These are phyloP conservation scores for Cystofilobasidium bisporidii DNA, from an alignment of 768 basidiomycete genomes.

Conservation along the genomic window DNA sequence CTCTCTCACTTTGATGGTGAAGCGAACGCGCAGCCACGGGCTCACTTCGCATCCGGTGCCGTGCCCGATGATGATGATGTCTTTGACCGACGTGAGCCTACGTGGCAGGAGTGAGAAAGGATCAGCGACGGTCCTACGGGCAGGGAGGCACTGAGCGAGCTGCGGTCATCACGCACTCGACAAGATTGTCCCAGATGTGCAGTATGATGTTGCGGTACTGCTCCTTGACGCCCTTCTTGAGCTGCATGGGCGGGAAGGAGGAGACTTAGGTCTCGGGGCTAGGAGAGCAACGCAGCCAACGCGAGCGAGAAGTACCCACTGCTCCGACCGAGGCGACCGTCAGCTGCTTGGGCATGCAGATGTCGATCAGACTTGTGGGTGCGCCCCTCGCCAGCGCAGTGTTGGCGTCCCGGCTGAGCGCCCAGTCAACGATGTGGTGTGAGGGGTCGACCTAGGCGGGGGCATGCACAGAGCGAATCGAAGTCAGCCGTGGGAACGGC, in stretches of 20 bases:
- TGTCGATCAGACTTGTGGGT: conserved; percentile 68
- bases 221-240: conserved; percentile 28
- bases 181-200: conserved; percentile 94
- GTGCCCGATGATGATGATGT: conserved; percentile 75
- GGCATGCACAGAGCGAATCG: too few species aligned
- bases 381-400: conserved; percentile 36
- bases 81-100: conserved; percentile 52
- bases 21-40: too few species aligned
- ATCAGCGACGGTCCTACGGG: conserved; percentile 49
- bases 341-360: conserved; percentile 54
- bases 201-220: conserved; percentile 50
- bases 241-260: too few species aligned
- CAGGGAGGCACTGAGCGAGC: conserved; percentile 16
- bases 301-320: too few species aligned
- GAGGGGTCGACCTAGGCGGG: background rate
- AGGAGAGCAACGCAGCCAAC: too few species aligned
- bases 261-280: too few species aligned
- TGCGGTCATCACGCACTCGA: conserved; percentile 75
- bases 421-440: conserved; percentile 57
- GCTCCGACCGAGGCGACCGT: conserved; percentile 33
- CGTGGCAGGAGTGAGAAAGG: conserved; percentile 35
- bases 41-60: conserved; percentile 60
- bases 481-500: too few species aligned
- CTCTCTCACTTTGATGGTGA: too few species aligned
- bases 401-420: conserved; percentile 38